Evolutionary conservation across 164 flowering plant species (phyloP).

Genomic region (Chloranthus sessilifolius): DNA sequence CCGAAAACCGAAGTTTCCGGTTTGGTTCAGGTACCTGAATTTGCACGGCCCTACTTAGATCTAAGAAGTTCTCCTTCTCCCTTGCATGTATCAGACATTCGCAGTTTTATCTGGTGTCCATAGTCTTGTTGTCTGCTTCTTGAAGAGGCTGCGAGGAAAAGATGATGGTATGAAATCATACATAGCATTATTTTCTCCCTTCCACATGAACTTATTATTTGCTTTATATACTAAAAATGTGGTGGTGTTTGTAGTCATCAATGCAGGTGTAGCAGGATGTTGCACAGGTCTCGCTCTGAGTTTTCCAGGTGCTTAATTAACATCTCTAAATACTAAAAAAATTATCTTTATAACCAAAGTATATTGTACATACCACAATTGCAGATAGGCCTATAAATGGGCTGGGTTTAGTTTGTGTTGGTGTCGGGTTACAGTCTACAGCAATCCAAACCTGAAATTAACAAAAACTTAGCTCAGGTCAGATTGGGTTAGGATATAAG

Average conservation of each 20-base stretch:
- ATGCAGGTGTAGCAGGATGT: constrained; percentile 97
- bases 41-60: too few relatives aligned
- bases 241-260: constrained; percentile 44
- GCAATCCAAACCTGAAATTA: too few relatives aligned
- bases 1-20: too few relatives aligned
- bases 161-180: constrained; percentile 65
- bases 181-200: not conserved
- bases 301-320: constrained; percentile 89
- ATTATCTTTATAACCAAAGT: too few relatives aligned
- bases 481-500: too few relatives aligned
- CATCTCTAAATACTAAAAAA: too few relatives aligned
- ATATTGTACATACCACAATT: too few relatives aligned
- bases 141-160: constrained; percentile 86
- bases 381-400: too few relatives aligned
- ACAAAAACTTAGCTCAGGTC: too few relatives aligned
- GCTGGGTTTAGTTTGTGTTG: too few relatives aligned
- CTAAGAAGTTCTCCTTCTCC: constrained; percentile 1
- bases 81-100: constrained; percentile 54
- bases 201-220: not conserved
- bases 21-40: too few relatives aligned
- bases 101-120: constrained; percentile 93
- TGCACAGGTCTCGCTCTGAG: constrained; percentile 95
- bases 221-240: not conserved
- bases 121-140: constrained; percentile 82
- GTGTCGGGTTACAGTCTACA: too few relatives aligned